Base-by-base conservation (phyloP, 2,329 filamentous ascomycete genomes). In the Myriosclerotinia scirpicola region DNA sequence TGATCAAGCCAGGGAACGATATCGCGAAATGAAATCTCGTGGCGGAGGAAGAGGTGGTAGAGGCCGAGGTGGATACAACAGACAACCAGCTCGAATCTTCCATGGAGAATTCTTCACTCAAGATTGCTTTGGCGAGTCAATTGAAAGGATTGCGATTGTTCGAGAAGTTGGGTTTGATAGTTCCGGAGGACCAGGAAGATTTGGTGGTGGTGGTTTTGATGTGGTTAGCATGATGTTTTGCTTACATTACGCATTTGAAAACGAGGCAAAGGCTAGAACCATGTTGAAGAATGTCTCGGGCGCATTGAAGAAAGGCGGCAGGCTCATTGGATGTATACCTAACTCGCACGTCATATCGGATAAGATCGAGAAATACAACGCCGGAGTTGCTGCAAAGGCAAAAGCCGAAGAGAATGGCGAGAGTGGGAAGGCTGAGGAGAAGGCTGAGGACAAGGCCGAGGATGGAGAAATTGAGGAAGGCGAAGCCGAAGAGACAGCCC, bases 201-300 rank as follows among this genome's bases (percentile, higher is more conserved):
- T 85, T 79, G 85, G 85, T 69, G 87, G 87, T 64, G 90, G 90
- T 65, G 93, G 94, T 5, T 99, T 98, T 73, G 95, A 99, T 76
- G 91, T 98, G 53, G 94, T 99, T 70, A 93, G 90, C 76, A 97
- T 97, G 87, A 99, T 99, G 95, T 99, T 99, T 78, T 96, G 93
- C 75, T 95, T 99, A 88, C 95, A 99, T 80, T 99, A 99, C 77
- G 93, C 95, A 7, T 99, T 98, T 73, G 95, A 98, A 81, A 92
- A 84, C 63, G 94, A 99, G 78, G 86, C 87, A 58, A 96, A 97
- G 78, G 92, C 94, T 2, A 87, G 92, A 54, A 91, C 87, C 69
- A 98, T 99, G 95, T 84, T 99, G 66, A 86, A 88, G 74, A 99
- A 99, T 75, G 94, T 99, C 3, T 90, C 95, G 0, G 91, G 93